Percentiles rank a stretch among this genome's conserved stretches.
Evolutionary conservation across 345 rosid genomes (phyloP).

Genomic region (Crucihimalaya himalaica): DNA sequence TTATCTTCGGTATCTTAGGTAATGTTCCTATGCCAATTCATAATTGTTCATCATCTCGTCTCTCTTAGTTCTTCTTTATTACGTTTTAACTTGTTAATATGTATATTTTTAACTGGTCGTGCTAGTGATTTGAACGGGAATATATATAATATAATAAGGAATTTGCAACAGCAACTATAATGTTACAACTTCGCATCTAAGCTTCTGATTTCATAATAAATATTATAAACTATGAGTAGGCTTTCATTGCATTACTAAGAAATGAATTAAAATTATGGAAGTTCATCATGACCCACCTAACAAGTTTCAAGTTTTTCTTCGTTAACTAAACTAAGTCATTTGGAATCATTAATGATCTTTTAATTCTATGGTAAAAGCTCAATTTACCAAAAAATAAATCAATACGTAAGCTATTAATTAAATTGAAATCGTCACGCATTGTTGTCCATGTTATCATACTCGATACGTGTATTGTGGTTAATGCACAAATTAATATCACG

Average conservation of each 20-base stretch:
- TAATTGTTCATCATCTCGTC: not conserved
- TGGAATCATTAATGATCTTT: not conserved
- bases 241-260: constrained; percentile 10
- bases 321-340: not conserved
- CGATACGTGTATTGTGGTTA: constrained; percentile 35
- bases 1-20: constrained; percentile 78
- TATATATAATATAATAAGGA: not conserved
- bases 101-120: not conserved
- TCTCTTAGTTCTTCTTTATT: not conserved
- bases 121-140: not conserved
- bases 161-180: constrained; percentile 19
- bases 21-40: constrained; percentile 18
- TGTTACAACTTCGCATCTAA: constrained; percentile 30
- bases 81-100: constrained; percentile 1
- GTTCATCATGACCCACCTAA: constrained; percentile 28
- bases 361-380: constrained; percentile 1
- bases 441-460: constrained; percentile 30
- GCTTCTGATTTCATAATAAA: not conserved
- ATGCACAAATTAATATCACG: constrained; percentile 34
- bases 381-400: constrained; percentile 1
- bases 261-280: constrained; percentile 1
- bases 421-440: constrained; percentile 41
- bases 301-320: constrained; percentile 17
- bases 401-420: constrained; percentile 19
- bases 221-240: constrained; percentile 1